Evolutionary conservation across 2,329 filamentous ascomycete species (phyloP).

Genomic region (Lachnellula occidentalis): DNA sequence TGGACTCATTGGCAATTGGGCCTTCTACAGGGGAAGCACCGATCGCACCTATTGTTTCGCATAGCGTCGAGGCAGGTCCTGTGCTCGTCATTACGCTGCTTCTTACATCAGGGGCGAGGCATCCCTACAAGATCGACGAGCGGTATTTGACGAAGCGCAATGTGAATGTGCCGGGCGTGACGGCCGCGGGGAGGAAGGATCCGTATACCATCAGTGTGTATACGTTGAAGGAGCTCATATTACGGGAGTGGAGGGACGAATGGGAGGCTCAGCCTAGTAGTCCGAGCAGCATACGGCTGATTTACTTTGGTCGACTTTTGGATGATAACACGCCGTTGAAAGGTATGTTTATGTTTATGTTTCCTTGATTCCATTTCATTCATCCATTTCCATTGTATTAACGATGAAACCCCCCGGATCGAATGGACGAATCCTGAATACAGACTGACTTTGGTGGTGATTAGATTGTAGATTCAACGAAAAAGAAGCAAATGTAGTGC

Average conservation of each 20-base stretch:
- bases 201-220: constrained; percentile 90
- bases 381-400: neutral
- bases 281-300: constrained; percentile 83
- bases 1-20: constrained; percentile 24
- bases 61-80: constrained; percentile 33
- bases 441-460: neutral
- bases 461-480: constrained; percentile 74
- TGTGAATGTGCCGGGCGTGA: constrained; percentile 66
- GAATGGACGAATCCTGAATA: neutral
- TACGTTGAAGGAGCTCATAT: constrained; percentile 87
- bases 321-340: constrained; percentile 82
- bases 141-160: constrained; percentile 78
- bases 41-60: constrained; percentile 5
- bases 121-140: constrained; percentile 86
- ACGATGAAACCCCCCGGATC: neutral
- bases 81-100: constrained; percentile 74
- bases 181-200: constrained; percentile 56
- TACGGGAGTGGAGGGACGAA: constrained; percentile 86
- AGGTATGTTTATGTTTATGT: constrained; percentile 50
- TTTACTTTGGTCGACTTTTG: constrained; percentile 84
- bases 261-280: constrained; percentile 85
- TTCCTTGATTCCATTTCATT: neutral
- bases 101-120: constrained; percentile 73
- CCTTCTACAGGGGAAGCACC: constrained; percentile 15
- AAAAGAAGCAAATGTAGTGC: constrained; percentile 77